Evolutionary conservation across 176 grass and related monocot species (phyloP).

Genomic region (Ensete glaucum): DNA sequence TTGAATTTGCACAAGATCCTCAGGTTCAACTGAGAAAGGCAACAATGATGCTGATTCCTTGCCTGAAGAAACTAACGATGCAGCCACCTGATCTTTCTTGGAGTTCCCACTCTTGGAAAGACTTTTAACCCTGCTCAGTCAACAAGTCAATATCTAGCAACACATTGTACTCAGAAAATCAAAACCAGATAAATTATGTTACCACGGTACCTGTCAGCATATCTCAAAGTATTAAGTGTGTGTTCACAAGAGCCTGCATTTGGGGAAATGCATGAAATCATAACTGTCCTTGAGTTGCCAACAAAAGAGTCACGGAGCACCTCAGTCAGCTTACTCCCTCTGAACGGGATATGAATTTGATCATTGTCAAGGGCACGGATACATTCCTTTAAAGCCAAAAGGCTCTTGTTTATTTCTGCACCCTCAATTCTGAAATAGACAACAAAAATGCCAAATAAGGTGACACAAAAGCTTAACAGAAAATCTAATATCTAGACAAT

Average conservation of each 20-base stretch:
- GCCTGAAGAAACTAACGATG: slow-evolving; percentile 1
- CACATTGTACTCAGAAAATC: background rate
- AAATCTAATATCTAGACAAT: background rate
- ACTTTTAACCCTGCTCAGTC: slow-evolving; percentile 42
- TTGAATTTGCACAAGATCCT: slow-evolving; percentile 26
- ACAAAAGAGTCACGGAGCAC: slow-evolving; percentile 77
- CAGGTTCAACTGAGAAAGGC: slow-evolving; percentile 10
- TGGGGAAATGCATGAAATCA: slow-evolving; percentile 79
- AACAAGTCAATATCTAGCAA: slow-evolving; percentile 1
- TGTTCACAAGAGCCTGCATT: slow-evolving; percentile 64
- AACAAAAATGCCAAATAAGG: background rate
- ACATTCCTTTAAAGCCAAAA: slow-evolving; percentile 77
- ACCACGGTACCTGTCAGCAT: slow-evolving; percentile 36
- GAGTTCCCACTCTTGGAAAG: slow-evolving; percentile 31
- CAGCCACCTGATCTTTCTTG: slow-evolving; percentile 30
- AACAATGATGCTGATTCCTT: slow-evolving; percentile 13
- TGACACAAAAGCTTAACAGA: slow-evolving; percentile 7
- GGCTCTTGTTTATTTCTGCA: slow-evolving; percentile 64
- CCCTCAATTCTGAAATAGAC: slow-evolving; percentile 33
- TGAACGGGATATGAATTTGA: slow-evolving; percentile 74
- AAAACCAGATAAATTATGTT: background rate
- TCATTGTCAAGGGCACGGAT: slow-evolving; percentile 77
- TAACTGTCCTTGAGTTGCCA: slow-evolving; percentile 58
- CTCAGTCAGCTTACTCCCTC: slow-evolving; percentile 82
- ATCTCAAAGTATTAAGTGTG: slow-evolving; percentile 57